Percentiles rank a stretch among this genome's conserved stretches.
These are phyloP conservation scores for Lactarius trivialis DNA, from an alignment of 768 basidiomycete species.

Conservation along the genomic window DNA sequence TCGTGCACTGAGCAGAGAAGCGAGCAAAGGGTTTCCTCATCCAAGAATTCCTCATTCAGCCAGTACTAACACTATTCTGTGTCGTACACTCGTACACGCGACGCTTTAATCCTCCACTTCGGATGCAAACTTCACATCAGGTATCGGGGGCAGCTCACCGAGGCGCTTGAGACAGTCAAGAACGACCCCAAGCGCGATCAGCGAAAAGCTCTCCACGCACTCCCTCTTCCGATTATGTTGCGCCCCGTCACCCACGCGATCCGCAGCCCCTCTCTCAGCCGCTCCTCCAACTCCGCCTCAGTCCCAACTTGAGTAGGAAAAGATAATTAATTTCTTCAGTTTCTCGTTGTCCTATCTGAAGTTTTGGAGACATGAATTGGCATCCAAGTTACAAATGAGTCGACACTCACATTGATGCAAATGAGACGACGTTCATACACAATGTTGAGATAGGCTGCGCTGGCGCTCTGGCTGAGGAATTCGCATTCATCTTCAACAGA, in stretches of 20 bases:
- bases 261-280: slow-evolving; percentile 38
- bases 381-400: neutral
- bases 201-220: slow-evolving; percentile 52
- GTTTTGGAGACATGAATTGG: neutral
- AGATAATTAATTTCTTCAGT: slow-evolving; percentile 12
- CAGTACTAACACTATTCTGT: neutral
- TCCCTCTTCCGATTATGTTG: slow-evolving; percentile 30
- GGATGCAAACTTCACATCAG: neutral
- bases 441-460: slow-evolving; percentile 50
- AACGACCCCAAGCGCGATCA: slow-evolving; percentile 47
- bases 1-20: too few relatives aligned
- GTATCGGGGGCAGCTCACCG: neutral
- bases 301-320: neutral
- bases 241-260: slow-evolving; percentile 55
- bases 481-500: slow-evolving; percentile 65
- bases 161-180: slow-evolving; percentile 7
- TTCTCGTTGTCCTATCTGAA: slow-evolving; percentile 15
- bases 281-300: slow-evolving; percentile 24
- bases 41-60: neutral
- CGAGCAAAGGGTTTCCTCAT: too few relatives aligned
- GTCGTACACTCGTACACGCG: neutral
- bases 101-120: neutral
- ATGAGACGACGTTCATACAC: slow-evolving; percentile 66
- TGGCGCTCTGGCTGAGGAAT: slow-evolving; percentile 39
- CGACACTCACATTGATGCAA: slow-evolving; percentile 45